These are phyloP conservation scores for Cercospora sp. DNA, from an alignment of 2,329 filamentous ascomycete genomes.

Conservation along the genomic window DNA sequence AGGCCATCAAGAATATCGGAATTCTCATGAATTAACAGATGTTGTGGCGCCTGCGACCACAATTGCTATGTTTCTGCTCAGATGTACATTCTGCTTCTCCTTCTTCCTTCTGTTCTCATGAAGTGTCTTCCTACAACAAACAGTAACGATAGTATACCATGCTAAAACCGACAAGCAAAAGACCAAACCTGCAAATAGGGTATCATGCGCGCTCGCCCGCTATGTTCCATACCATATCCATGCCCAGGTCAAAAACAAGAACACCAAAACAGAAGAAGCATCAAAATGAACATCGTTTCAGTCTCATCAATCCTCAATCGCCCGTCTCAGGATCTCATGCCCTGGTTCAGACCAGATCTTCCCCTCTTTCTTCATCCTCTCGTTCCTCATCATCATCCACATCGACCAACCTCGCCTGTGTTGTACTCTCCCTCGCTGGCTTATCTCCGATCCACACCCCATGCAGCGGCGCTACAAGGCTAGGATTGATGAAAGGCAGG, in stretches of 20 bases:
- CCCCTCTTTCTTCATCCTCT: not conserved
- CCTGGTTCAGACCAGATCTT: conserved; percentile 1
- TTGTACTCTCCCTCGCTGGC: not conserved
- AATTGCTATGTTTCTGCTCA: too few relatives aligned
- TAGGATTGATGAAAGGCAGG: conserved; percentile 73
- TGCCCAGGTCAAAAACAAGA: not conserved
- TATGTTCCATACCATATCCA: conserved; percentile 3
- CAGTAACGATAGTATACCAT: not conserved
- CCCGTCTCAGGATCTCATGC: not conserved
- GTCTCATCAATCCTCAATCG: not conserved
- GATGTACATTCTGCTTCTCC: not conserved
- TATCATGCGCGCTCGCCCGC: conserved; percentile 9
- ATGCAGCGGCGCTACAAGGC: conserved; percentile 59
- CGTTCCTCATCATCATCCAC: conserved; percentile 8
- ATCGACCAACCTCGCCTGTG: conserved; percentile 10
- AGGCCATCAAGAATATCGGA: too few relatives aligned
- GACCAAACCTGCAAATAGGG: conserved; percentile 5
- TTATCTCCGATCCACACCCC: conserved; percentile 35
- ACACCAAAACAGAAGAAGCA: not conserved
- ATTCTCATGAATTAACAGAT: too few relatives aligned
- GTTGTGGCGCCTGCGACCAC: too few relatives aligned
- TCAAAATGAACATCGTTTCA: not conserved
- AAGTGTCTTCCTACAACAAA: not conserved
- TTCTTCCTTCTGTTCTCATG: not conserved
- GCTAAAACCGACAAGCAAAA: not conserved